phyloP scores from a whole-genome alignment of 1,284 basidiomycete genomes.

The Austroboletus novae-zelandiae region DNA sequence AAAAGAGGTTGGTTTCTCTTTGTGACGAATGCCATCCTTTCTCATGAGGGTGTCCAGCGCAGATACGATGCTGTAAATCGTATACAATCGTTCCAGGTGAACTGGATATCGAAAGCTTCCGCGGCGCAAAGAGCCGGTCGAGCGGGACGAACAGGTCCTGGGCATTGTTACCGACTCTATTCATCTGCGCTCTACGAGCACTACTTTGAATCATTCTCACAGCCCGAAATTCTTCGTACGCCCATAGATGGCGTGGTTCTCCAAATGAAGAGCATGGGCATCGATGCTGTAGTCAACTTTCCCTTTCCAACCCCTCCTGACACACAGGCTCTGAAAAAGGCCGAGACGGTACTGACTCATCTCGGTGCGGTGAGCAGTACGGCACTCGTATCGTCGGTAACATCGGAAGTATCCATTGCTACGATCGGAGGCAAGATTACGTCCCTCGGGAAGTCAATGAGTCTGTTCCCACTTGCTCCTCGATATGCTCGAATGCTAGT shows the following conservation, averaged over 20 bases:
- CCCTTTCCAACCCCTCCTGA: constrained; percentile 98
- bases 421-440: constrained; percentile 71
- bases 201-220: constrained; percentile 84
- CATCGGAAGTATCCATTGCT: constrained; percentile 14
- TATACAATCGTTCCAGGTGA: constrained; percentile 96
- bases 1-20: constrained; percentile 70
- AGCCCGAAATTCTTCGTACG: constrained; percentile 93
- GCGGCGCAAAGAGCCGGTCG: constrained; percentile 93
- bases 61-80: constrained; percentile 95
- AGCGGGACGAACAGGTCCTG: constrained; percentile 93
- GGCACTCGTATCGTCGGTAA: constrained; percentile 27
- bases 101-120: constrained; percentile 95
- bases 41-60: constrained; percentile 57
- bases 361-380: constrained; percentile 77
- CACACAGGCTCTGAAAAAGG: constrained; percentile 71
- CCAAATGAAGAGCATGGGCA: constrained; percentile 99
- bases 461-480: constrained; percentile 90
- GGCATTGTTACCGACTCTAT: constrained; percentile 91
- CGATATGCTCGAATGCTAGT: constrained; percentile 95
- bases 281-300: constrained; percentile 95
- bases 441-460: constrained; percentile 87
- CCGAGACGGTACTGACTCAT: constrained; percentile 79
- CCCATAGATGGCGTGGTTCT: constrained; percentile 97
- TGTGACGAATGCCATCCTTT: not conserved
- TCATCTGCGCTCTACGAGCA: constrained; percentile 91